Evolutionary conservation across 805 yeast species (phyloP).

Genomic region (Metschnikowia chrysomelidarum): DNA sequence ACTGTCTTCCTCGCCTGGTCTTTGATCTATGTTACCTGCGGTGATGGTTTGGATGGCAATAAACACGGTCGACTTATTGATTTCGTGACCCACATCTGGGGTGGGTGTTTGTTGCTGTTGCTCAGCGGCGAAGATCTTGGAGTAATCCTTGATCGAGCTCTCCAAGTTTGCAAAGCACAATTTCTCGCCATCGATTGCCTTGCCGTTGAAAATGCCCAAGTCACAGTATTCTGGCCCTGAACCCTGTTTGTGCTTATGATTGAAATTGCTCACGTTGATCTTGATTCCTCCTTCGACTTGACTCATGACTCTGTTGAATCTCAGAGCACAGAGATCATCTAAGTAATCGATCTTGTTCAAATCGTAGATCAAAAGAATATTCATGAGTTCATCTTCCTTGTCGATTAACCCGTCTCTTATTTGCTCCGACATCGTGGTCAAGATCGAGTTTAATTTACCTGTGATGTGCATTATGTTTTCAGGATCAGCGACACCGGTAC

Average conservation of each 20-base stretch:
- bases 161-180: slow-evolving; percentile 86
- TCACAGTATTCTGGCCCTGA: slow-evolving; percentile 33
- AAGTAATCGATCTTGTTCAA: slow-evolving; percentile 51
- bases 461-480: slow-evolving; percentile 32
- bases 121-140: slow-evolving; percentile 25
- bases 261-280: slow-evolving; percentile 53
- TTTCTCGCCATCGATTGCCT: slow-evolving; percentile 80
- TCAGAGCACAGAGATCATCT: slow-evolving; percentile 46
- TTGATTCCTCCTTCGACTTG: slow-evolving; percentile 80
- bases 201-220: slow-evolving; percentile 74
- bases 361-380: slow-evolving; percentile 58
- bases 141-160: slow-evolving; percentile 53
- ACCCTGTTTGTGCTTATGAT: slow-evolving; percentile 29
- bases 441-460: slow-evolving; percentile 30
- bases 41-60: slow-evolving; percentile 64
- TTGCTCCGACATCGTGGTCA: slow-evolving; percentile 40
- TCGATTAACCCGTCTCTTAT: slow-evolving; percentile 53
- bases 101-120: slow-evolving; percentile 20
- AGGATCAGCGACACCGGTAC: slow-evolving; percentile 20
- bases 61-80: slow-evolving; percentile 58
- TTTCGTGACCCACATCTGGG: slow-evolving; percentile 18
- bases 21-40: slow-evolving; percentile 7
- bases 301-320: slow-evolving; percentile 61
- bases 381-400: slow-evolving; percentile 48
- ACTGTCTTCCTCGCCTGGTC: slow-evolving; percentile 17